A percentile compares a stretch with the other conserved stretches of the same genome.
phyloP scores from a whole-genome alignment of 1,284 basidiomycete species.

The Ganoderma multipileum region DNA sequence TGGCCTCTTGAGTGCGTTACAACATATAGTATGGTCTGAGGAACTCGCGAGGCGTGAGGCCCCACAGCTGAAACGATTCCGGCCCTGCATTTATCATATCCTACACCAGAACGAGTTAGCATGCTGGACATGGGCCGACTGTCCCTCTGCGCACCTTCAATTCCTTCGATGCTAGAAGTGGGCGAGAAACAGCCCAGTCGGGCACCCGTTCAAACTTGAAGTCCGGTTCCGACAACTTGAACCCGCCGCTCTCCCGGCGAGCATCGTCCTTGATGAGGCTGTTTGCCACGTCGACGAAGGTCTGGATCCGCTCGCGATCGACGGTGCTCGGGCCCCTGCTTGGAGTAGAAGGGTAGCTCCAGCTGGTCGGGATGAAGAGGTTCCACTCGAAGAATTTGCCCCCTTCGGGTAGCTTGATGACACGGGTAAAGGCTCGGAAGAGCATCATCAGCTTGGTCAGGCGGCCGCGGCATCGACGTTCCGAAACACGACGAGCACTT shows the following conservation, averaged over 20 bases:
- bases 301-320: background rate
- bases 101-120: background rate
- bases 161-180: background rate
- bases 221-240: background rate
- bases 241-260: background rate
- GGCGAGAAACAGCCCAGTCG: background rate
- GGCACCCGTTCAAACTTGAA: background rate
- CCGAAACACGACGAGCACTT: too few species aligned
- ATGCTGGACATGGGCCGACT: accelerated
- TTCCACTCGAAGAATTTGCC: background rate
- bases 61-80: background rate
- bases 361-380: background rate
- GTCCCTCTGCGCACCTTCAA: background rate
- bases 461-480: background rate
- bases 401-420: background rate
- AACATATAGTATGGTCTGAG: background rate
- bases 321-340: background rate
- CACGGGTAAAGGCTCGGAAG: background rate
- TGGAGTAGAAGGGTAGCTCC: background rate
- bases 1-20: too few species aligned
- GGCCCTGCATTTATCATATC: background rate
- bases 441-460: background rate
- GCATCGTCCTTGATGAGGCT: background rate
- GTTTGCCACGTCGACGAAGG: background rate
- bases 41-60: background rate